Conservation (phyloP, 805 yeast genomes). For the Metschnikowia henanensis region DNA sequence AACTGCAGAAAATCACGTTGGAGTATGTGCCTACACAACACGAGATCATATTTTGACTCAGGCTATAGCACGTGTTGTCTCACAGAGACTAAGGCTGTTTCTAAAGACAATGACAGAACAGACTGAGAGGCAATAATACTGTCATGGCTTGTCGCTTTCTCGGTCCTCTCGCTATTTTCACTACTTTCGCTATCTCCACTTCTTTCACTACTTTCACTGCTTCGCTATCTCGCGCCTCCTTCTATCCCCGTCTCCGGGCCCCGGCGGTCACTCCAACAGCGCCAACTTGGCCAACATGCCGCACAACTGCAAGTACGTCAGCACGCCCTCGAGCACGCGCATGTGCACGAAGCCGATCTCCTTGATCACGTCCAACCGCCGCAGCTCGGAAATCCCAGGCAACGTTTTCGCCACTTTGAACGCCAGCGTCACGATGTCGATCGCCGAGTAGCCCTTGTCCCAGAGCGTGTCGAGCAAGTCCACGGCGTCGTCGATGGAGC, state of each 20-base stretch:
- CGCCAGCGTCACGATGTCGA: constrained; percentile 88
- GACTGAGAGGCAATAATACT: no score
- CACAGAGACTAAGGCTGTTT: no score
- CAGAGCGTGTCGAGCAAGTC: constrained; percentile 68
- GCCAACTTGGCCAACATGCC: constrained; percentile 69
- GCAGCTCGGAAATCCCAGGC: constrained; percentile 64
- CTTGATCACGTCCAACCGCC: constrained; percentile 72
- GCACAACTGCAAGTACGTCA: constrained; percentile 80
- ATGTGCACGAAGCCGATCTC: constrained; percentile 91
- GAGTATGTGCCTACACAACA: no score
- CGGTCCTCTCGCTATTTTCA: no score
- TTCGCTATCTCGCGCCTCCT: background rate
- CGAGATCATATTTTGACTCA: no score
- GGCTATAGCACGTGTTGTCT: no score
- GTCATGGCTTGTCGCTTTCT: no score
- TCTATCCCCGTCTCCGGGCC: background rate
- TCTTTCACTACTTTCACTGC: background rate
- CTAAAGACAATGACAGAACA: no score
- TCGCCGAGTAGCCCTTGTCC: constrained; percentile 90
- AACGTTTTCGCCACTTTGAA: constrained; percentile 84
- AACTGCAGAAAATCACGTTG: no score
- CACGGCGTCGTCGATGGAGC: constrained; percentile 63
- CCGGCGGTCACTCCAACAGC: constrained; percentile 4
- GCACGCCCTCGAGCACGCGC: constrained; percentile 92
- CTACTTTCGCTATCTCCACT: no score